Conservation (phyloP, 805 yeast species). For the Candida hispaniensis region DNA sequence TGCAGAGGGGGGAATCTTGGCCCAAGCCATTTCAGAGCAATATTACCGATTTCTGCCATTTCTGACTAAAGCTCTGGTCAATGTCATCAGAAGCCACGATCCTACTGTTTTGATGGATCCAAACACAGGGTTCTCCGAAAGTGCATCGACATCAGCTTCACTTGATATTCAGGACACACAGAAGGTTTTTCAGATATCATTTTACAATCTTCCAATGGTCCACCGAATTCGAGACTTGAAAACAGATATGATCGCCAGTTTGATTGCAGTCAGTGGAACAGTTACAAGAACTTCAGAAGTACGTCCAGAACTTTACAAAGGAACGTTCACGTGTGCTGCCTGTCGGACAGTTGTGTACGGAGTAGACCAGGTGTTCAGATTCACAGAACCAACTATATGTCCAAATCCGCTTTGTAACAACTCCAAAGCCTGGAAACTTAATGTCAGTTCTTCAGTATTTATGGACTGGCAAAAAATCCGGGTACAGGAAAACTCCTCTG, state of each 20-base stretch:
- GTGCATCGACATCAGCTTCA: conserved; percentile 30
- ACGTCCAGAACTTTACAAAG: conserved; percentile 83
- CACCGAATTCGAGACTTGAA: conserved; percentile 82
- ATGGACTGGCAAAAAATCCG: conserved; percentile 95
- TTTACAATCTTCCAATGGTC: conserved; percentile 72
- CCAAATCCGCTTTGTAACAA: conserved; percentile 81
- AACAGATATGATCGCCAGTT: conserved; percentile 77
- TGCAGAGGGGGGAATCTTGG: conserved; percentile 68
- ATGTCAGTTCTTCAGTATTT: conserved; percentile 73
- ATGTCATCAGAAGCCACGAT: conserved; percentile 60
- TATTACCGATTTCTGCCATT: conserved; percentile 89
- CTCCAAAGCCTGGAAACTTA: conserved; percentile 74
- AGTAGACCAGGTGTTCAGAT: conserved; percentile 85
- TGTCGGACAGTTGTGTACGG: conserved; percentile 80
- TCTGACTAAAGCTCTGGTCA: conserved; percentile 60
- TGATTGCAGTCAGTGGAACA: conserved; percentile 82
- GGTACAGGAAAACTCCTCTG: conserved; percentile 91
- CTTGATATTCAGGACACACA: conserved; percentile 41
- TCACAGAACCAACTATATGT: conserved; percentile 90
- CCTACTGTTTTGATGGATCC: conserved; percentile 49
- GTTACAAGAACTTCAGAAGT: conserved; percentile 95
- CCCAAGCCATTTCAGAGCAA: conserved; percentile 81
- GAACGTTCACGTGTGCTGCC: conserved; percentile 77
- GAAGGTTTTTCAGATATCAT: conserved; percentile 77
- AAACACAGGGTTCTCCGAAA: conserved; percentile 24